Base-by-base conservation (phyloP, 805 yeast species). In the Barnettozyma botsteinii region DNA sequence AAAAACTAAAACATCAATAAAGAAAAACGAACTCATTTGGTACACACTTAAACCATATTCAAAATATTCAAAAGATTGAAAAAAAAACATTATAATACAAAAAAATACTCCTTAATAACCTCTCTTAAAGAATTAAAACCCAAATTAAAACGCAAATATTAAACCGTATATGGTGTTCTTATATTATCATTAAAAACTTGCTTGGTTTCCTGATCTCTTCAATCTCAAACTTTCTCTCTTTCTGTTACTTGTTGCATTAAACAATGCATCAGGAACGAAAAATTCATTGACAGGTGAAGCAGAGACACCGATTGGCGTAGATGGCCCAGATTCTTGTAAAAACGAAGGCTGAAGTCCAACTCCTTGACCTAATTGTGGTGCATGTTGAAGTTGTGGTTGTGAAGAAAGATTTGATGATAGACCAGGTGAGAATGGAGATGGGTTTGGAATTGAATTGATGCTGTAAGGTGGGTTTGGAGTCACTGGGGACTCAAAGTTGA, bases 161-260 rank as follows among this genome's bases (percentile, higher is more conserved):
- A n/a, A n/a, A n/a, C n/a, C n/a, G n/a, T n/a, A n/a, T n/a, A n/a
- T n/a, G n/a, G n/a, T n/a, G n/a, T n/a, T n/a, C n/a, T n/a, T n/a
- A n/a, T n/a, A n/a, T n/a, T n/a, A n/a, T n/a, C n/a, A 24, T 31
- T 28, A 36, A 29, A 41, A 41, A 26, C 38, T 40, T 5, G 44
- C 35, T 27, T 48, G 46, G 32, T 48, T 52, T 19, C 60, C 57
- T n/a, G 52, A 38, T 51, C 78, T 67, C 52, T 73, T 73, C 50
- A 72, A 53, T 42, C 73, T 69, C 46, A 74, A 52, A 47, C 74
- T 66, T 45, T 73, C 78, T 48, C 79, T 66, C 53, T 74, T 74
- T 44, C 79, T 61, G 46, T 69, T 69, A 21, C 72, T 66, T 2
- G 77, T 73, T 22, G 65, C 70, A 45, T 73, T 72, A 49, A 50